These are phyloP conservation scores for Pyrus communis DNA, from an alignment of 306 rosid genomes.

Conservation along the genomic window DNA sequence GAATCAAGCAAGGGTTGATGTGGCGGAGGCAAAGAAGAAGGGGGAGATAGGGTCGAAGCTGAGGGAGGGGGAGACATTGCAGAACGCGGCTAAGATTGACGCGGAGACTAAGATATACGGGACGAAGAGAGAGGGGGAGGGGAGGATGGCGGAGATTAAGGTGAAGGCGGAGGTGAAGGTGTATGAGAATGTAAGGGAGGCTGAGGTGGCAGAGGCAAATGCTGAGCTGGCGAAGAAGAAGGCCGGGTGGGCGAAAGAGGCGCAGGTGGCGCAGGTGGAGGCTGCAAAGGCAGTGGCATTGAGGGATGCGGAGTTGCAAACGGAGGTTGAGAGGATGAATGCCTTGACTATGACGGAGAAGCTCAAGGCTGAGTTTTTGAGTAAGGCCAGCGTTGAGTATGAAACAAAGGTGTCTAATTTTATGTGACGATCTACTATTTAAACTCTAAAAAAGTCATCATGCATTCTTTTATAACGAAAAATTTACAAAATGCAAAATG, in stretches of 20 bases:
- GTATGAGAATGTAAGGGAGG: conserved; percentile 22
- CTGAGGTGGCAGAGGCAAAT: conserved; percentile 17
- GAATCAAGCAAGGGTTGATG: conserved; percentile 42
- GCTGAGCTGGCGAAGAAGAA: conserved; percentile 18
- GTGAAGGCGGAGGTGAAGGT: conserved; percentile 18
- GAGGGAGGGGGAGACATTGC: conserved; percentile 12
- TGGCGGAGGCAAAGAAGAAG: conserved; percentile 20
- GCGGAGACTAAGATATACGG: conserved; percentile 19
- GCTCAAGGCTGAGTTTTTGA: not conserved
- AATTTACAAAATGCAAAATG: too few species aligned
- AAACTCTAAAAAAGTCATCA: too few species aligned
- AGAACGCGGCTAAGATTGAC: conserved; percentile 16
- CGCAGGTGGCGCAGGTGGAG: conserved; percentile 14
- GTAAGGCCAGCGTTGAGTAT: not conserved
- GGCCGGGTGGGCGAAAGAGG: conserved; percentile 10
- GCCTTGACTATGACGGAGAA: not conserved
- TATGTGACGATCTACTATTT: too few species aligned
- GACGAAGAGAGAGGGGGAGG: conserved; percentile 17
- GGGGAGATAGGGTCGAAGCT: conserved; percentile 20
- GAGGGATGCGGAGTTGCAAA: conserved; percentile 19
- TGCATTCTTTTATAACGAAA: too few species aligned
- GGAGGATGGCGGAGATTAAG: conserved; percentile 26
- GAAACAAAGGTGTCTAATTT: not conserved
- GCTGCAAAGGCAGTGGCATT: conserved; percentile 13
- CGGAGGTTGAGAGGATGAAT: conserved; percentile 24